Percentiles rank a stretch among this genome's conserved stretches.
phyloP scores from a whole-genome alignment of 805 yeast genomes.

The Metschnikowia hibisci region DNA sequence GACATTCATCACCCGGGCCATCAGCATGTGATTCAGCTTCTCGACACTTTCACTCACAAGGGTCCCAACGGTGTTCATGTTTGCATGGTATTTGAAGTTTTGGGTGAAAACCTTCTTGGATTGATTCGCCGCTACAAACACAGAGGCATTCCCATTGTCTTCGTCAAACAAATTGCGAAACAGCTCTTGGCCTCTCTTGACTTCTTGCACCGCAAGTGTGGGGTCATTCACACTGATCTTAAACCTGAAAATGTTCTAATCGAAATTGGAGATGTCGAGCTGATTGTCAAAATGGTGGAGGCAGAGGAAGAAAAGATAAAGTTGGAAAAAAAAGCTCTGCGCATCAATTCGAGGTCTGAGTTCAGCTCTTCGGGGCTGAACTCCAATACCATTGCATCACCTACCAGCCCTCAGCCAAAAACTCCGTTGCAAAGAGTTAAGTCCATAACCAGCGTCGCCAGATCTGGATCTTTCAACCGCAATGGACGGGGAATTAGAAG shows the following conservation, averaged over 20 bases:
- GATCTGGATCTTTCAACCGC: constrained; percentile 39
- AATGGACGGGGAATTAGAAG: constrained; percentile 58
- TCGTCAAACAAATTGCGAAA: constrained; percentile 53
- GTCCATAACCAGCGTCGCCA: constrained; percentile 15
- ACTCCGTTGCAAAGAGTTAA: constrained; percentile 16
- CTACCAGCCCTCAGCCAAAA: constrained; percentile 8
- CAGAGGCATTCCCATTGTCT: constrained; percentile 42
- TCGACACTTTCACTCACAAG: constrained; percentile 51
- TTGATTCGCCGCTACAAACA: constrained; percentile 46
- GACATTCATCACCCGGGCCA: constrained; percentile 41
- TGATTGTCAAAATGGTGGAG: constrained; percentile 65
- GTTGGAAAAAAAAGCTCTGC: constrained; percentile 24
- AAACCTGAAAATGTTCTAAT: constrained; percentile 29
- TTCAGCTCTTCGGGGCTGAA: constrained; percentile 3
- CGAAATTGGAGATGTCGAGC: constrained; percentile 77
- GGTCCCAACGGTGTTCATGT: constrained; percentile 66
- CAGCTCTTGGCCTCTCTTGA: constrained; percentile 55
- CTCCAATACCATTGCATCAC: constrained; percentile 4
- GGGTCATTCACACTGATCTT: constrained; percentile 41
- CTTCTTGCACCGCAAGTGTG: constrained; percentile 56
- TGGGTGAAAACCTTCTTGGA: constrained; percentile 57
- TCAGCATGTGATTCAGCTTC: constrained; percentile 47
- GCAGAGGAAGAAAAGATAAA: constrained; percentile 50
- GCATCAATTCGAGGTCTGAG: constrained; percentile 12
- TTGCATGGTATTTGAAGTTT: constrained; percentile 63